Evolutionary conservation across 495 filamentous ascomycete genomes (phyloP).

Genomic region (Penicillium taxi): DNA sequence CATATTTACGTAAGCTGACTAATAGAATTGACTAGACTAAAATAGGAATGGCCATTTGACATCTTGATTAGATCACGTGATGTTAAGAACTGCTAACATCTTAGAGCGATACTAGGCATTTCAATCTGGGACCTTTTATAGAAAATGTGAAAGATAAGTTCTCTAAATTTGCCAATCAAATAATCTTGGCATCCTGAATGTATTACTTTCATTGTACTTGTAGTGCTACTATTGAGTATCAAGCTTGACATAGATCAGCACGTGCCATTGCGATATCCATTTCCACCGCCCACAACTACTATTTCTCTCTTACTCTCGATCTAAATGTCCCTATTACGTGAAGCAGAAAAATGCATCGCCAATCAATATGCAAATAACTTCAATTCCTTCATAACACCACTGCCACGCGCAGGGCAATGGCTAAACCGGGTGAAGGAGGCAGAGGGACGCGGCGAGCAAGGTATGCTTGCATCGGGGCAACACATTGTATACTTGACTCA

Average conservation of each 20-base stretch:
- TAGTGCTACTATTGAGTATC: neutral
- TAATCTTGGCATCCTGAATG: too few species aligned
- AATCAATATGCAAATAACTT: slow-evolving; percentile 36
- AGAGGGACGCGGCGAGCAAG: slow-evolving; percentile 31
- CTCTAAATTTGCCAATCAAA: too few species aligned
- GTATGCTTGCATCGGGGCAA: slow-evolving; percentile 17
- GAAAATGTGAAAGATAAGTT: too few species aligned
- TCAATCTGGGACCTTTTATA: too few species aligned
- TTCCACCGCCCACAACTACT: slow-evolving; percentile 3
- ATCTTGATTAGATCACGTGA: too few species aligned
- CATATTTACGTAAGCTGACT: too few species aligned
- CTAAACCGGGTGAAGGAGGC: slow-evolving; percentile 32
- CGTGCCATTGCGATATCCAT: slow-evolving; percentile 9
- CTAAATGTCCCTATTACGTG: slow-evolving; percentile 43
- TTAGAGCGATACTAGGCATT: too few species aligned
- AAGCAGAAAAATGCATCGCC: slow-evolving; percentile 42
- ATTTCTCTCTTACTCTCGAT: slow-evolving; percentile 2
- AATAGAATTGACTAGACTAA: too few species aligned
- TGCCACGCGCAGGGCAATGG: slow-evolving; percentile 27
- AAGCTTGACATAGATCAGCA: neutral
- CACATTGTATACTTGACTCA: too few species aligned
- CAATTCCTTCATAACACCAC: slow-evolving; percentile 41
- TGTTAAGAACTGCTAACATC: too few species aligned
- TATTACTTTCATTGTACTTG: too few species aligned
- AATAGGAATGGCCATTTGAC: too few species aligned